A percentile compares a stretch with the other conserved stretches of the same genome.
These are phyloP conservation scores for Colletotrichum sp. DNA, from an alignment of 2,329 filamentous ascomycete species.

Conservation along the genomic window DNA sequence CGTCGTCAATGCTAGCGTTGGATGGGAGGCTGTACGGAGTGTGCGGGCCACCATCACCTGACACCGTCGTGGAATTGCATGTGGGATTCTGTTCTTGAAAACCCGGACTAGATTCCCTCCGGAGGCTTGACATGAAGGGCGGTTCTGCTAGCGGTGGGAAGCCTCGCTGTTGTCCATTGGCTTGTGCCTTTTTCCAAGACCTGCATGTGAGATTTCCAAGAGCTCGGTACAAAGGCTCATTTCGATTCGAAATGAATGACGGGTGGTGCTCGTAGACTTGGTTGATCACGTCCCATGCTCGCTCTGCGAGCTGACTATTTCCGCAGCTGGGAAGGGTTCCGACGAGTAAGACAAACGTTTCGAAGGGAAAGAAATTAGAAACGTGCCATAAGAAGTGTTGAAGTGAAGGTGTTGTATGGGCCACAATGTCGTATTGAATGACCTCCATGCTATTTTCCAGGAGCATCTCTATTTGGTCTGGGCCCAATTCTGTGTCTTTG, in stretches of 20 bases:
- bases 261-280: constrained; percentile 24
- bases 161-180: neutral
- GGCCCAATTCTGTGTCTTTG: constrained; percentile 32
- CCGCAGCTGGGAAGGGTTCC: constrained; percentile 55
- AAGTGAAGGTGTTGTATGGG: constrained; percentile 45
- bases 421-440: constrained; percentile 49
- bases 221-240: constrained; percentile 23
- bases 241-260: neutral
- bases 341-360: constrained; percentile 58
- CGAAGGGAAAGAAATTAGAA: constrained; percentile 58
- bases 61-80: neutral
- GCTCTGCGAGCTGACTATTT: constrained; percentile 52
- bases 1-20: neutral
- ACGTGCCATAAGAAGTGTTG: constrained; percentile 60
- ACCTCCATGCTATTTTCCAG: constrained; percentile 57
- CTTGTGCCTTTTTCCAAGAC: constrained; percentile 47
- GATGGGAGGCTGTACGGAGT: neutral
- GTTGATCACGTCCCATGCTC: constrained; percentile 55
- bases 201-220: constrained; percentile 53
- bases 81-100: neutral
- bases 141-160: neutral
- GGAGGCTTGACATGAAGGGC: neutral
- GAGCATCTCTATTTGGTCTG: constrained; percentile 57
- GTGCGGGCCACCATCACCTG: neutral
- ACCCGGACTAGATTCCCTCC: neutral